A percentile compares a stretch with the other conserved stretches of the same genome.
Conservation (phyloP, 2,329 filamentous ascomycete genomes). For the Ascochyta lentis region DNA sequence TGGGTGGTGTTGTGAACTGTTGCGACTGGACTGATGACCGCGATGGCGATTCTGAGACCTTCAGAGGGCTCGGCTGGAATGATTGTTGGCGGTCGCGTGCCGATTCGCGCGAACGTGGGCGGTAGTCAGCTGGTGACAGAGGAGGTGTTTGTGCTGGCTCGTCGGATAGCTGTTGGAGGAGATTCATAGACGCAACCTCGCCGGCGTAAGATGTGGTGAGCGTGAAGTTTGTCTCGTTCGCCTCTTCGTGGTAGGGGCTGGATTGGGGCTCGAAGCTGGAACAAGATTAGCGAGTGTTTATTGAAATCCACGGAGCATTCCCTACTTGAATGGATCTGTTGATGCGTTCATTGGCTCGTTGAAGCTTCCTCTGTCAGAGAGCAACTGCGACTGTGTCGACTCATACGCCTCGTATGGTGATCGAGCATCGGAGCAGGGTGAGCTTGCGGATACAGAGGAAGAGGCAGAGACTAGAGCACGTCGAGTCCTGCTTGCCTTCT, state of each 20-base stretch:
- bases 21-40: conserved; percentile 45
- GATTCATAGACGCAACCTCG: conserved; percentile 42
- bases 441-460: conserved; percentile 44
- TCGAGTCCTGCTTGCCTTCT: conserved; percentile 64
- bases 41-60: conserved; percentile 42
- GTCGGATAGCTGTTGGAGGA: conserved; percentile 46
- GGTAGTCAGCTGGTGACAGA: conserved; percentile 44
- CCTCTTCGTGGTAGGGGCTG: conserved; percentile 37
- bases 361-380: conserved; percentile 37
- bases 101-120: conserved; percentile 37
- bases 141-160: conserved; percentile 45
- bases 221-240: conserved; percentile 30
- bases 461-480: conserved; percentile 42
- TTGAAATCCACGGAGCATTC: background rate
- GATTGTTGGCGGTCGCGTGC: conserved; percentile 22
- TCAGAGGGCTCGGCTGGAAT: conserved; percentile 35
- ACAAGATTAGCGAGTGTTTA: conserved; percentile 22
- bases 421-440: conserved; percentile 40
- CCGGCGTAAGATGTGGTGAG: conserved; percentile 37
- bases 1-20: conserved; percentile 48
- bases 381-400: conserved; percentile 28
- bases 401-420: conserved; percentile 39
- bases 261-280: conserved; percentile 41
- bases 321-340: conserved; percentile 44
- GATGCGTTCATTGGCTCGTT: conserved; percentile 37